Evolutionary conservation across 495 filamentous ascomycete species (phyloP), one percentile per base, ranked within the genome.

Genomic region (Penicillium egyptiacum): DNA sequence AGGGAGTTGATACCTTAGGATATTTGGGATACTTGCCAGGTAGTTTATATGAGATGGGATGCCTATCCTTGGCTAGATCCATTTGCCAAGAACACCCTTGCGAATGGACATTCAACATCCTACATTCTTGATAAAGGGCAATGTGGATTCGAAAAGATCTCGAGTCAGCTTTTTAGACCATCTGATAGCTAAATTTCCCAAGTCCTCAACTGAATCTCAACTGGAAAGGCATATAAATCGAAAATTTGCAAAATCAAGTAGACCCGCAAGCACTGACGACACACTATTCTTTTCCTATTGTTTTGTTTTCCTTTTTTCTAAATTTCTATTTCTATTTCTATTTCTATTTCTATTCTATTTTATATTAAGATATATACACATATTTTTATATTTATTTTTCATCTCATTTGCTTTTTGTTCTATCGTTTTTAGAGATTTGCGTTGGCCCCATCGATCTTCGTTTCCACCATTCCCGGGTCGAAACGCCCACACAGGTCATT

Each of bases 401-500:
- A 43, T 31, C 54, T 59, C 52, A 39, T 47, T 64, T 64, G 44
- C 60, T 44, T 49, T 51, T 51, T 31, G 5, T 43, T 55, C 45
- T 30, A 19, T 33, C 35, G 16, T 42, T 16, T 22, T n/a, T 42
- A 11, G 9, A 20, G n/a, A 17, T 23, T 44, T 26, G 33, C n/a
- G 50, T 41, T 59, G 49, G 53, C 45, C 47, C 49, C 42, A 66
- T 68, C 65, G 64, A 65, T 66, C 62, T 58, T 70, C 65, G 66
- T 70, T 70, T 55, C 65, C 66, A 67, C 63, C 66, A 69, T 69
- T 69, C 66, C 66, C 66, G 64, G 50, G 35, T 53, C 53, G 53
- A 67, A 69, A 63, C 70, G 67, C 70, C 66, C 70, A 71, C 69
- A 69, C 66, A 65, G 66, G 62, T 63, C 68, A 74, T 73, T 70